A percentile compares a stretch with the other conserved stretches of the same genome.
These are phyloP conservation scores for Abortiporus biennis DNA, from an alignment of 1,284 basidiomycete species.

Conservation along the genomic window DNA sequence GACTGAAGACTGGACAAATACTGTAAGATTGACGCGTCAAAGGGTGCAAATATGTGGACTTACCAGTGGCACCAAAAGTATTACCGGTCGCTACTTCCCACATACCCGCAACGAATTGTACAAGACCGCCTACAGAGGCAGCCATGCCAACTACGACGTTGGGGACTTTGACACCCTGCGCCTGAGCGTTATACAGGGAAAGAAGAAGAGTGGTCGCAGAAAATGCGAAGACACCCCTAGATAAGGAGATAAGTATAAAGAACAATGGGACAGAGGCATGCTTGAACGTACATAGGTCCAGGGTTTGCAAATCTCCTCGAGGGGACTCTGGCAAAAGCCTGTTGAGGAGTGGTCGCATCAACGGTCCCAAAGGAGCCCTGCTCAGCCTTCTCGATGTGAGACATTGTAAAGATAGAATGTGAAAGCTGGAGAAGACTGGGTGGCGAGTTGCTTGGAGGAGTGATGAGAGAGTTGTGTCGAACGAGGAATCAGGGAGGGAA, in stretches of 20 bases:
- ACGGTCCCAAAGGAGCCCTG: constrained; percentile 6
- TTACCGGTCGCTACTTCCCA: constrained; percentile 80
- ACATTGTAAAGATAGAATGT: constrained; percentile 10
- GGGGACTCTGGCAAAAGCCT: constrained; percentile 2
- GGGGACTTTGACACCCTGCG: constrained; percentile 43
- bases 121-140: constrained; percentile 76
- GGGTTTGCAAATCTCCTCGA: constrained; percentile 20
- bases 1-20: constrained; percentile 60
- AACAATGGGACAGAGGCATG: background rate
- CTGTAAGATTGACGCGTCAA: background rate
- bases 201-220: constrained; percentile 70
- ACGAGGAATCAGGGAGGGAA: no score
- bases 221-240: constrained; percentile 28
- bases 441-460: background rate
- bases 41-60: constrained; percentile 21
- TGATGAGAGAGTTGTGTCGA: no score
- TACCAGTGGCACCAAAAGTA: constrained; percentile 63
- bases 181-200: constrained; percentile 56
- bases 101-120: constrained; percentile 71
- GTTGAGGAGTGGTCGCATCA: no score
- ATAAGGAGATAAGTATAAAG: background rate
- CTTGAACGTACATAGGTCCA: constrained; percentile 24
- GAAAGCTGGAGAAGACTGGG: background rate
- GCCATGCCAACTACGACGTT: constrained; percentile 86
- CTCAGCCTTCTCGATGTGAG: constrained; percentile 21